Evolutionary conservation across 2,329 filamentous ascomycete species (phyloP), one percentile per base, ranked within the genome.

Genomic region (Fusarium buharicum): DNA sequence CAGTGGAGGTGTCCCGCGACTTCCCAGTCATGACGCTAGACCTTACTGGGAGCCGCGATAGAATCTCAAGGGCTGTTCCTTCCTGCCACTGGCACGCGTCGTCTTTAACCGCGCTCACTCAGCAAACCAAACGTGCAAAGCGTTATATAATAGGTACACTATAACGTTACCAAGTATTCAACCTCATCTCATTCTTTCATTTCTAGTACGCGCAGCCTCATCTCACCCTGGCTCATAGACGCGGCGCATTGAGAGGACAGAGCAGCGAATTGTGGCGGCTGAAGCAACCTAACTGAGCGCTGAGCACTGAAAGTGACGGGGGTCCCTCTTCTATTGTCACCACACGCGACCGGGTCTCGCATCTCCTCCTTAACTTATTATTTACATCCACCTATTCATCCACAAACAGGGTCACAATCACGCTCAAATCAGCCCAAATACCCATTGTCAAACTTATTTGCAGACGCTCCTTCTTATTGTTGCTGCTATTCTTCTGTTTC

Each of bases 81-180:
- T 55, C 62, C 60, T 64, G 64, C 50, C 64, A 64, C 60, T 69
- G 62, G 68, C 70, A 73, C 71, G 72, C 72, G 70, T 73, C 72
- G 27, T 69, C 61, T 61, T 55, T 47, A 24, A 24, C 62, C 60
- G 59, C 62, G 58, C 55, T 60, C 55, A 56, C 45, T 48, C 52
- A 49, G 54, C 54, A 55, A 65, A 30, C n/a, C n/a, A n/a, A 33
- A 8, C 30, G 30, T n/a, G 12, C 6, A 65, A 8, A 33, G 28
- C 11, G 28, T 13, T 30, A 12, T 13, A 13, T 30, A 30, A 13
- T 24, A 24, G 6, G 8, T 28, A 28, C 11, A 28, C 27, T 28
- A 12, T 28, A 28, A 28, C 27, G 27, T 13, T 24, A 24, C 22
- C 27, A 13, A 11, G 12, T 8, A 28, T 46, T 50, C 43, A 36